These are phyloP conservation scores for Chrysosporium keratinophilum DNA, from an alignment of 2,329 filamentous ascomycete species.

Conservation along the genomic window DNA sequence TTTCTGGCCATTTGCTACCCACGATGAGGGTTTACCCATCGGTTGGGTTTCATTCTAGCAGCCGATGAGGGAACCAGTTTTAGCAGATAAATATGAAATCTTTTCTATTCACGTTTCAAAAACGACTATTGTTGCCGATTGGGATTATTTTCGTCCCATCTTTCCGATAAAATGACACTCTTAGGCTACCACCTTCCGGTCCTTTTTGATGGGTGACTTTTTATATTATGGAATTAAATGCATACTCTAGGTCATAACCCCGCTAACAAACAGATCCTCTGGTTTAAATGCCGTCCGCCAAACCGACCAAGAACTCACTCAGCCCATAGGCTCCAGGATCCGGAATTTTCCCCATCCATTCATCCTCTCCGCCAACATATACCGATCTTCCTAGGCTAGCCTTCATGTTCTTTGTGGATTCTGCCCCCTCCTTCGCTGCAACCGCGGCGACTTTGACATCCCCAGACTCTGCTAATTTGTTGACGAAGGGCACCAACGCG, in stretches of 20 bases:
- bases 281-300: conserved; percentile 45
- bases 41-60: not conserved
- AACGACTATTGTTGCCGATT: too few relatives aligned
- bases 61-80: not conserved
- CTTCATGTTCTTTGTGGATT: conserved; percentile 83
- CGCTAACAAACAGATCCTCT: not conserved
- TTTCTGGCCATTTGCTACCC: not conserved
- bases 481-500: conserved; percentile 77
- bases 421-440: conserved; percentile 64
- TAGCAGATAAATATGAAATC: not conserved
- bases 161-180: too few relatives aligned
- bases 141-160: too few relatives aligned
- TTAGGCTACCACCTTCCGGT: too few relatives aligned
- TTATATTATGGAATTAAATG: not conserved
- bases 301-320: conserved; percentile 67
- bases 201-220: not conserved
- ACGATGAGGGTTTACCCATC: not conserved
- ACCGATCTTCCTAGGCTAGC: conserved; percentile 75
- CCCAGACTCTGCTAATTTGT: conserved; percentile 54
- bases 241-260: not conserved
- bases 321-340: conserved; percentile 72
- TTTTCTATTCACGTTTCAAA: not conserved
- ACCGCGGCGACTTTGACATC: conserved; percentile 62
- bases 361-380: conserved; percentile 58
- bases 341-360: conserved; percentile 61